Base-by-base conservation (phyloP, 148 eudicot genomes). In the Fagopyrum tataricum region DNA sequence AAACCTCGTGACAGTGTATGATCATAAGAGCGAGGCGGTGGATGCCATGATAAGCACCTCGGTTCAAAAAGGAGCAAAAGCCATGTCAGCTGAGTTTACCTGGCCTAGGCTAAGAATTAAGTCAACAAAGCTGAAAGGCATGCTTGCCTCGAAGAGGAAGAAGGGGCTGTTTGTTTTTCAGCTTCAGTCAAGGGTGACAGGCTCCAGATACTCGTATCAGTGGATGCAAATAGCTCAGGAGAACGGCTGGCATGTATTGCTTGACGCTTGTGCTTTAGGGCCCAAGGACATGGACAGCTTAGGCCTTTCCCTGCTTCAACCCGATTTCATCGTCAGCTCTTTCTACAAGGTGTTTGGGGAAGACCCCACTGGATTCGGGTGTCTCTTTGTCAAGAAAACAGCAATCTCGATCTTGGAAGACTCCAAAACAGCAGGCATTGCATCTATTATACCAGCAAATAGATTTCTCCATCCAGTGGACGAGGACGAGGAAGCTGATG, bases 211-310 rank as follows among this genome's bases (percentile, higher is more conserved):
- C 72, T 96, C 99, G 21, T 91, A 90, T 58, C 97, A 92, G 42
- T 96, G 99, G 99, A 96, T 96, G 97, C 87, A 80, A 39, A 72
- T 81, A 73, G 99, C 99, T 13, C 97, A 87, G 62, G 96, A 92
- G 62, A 78, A 96, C 75, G 97, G 97, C 40, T 96, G 99, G 97
- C 97, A 96, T 77, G 90, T 96, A 70, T 70, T 96, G 83, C 88
- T 96, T 40, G 99, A 96, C 74, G 90, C 96, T 17, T 96, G 99
- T 70, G 92, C 99, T 21, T 79, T 96, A 39, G 91, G 97, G 14
- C 94, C 99, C 8, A 96, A 96, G 75, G 99, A 92, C 79, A 88
- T 96, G 96, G 87, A 85, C 69, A 92, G 96, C 76, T 88, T 96
- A 14, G 99, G 96, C 26, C 85, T 92, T 37, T 92, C 99, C 7